Percentiles rank a stretch among this genome's conserved stretches.
phyloP scores from a whole-genome alignment of 148 eudicot species.

The Polygonum maritimum region DNA sequence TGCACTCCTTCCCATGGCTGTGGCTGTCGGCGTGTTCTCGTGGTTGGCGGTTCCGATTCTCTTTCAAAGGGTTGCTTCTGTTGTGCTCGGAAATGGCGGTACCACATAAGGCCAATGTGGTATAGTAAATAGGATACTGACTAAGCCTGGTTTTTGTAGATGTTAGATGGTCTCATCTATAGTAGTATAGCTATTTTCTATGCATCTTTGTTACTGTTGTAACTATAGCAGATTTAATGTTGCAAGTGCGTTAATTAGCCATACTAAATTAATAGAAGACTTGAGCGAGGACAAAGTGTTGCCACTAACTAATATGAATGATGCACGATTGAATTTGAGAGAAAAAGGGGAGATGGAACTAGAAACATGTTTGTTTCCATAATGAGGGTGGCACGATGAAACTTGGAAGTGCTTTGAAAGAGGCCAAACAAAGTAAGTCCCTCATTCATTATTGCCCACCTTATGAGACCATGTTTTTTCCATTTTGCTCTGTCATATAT shows the following conservation, averaged over 20 bases:
- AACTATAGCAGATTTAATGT: too few relatives aligned
- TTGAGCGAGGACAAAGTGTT: too few relatives aligned
- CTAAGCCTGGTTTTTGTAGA: too few relatives aligned
- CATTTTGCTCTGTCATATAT: neutral
- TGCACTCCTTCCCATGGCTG: neutral
- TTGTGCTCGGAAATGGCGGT: neutral
- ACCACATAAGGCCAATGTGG: neutral
- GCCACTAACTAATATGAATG: too few relatives aligned
- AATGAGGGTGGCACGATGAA: neutral
- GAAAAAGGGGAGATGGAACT: neutral
- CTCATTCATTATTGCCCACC: neutral
- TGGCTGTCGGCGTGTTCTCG: neutral
- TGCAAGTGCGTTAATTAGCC: too few relatives aligned
- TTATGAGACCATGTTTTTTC: neutral
- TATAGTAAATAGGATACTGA: neutral
- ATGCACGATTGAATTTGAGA: too few relatives aligned
- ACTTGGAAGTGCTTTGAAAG: neutral
- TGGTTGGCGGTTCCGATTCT: neutral
- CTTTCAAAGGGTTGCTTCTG: neutral
- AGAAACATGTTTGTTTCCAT: neutral
- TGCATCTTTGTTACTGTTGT: too few relatives aligned
- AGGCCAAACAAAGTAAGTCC: neutral
- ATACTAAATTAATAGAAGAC: too few relatives aligned
- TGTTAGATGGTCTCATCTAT: too few relatives aligned
- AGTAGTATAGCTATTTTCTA: too few relatives aligned